A percentile compares a stretch with the other conserved stretches of the same genome.
These are phyloP conservation scores for Saccharum spontaneum DNA, from an alignment of 176 grass and related monocot genomes.

Conservation along the genomic window DNA sequence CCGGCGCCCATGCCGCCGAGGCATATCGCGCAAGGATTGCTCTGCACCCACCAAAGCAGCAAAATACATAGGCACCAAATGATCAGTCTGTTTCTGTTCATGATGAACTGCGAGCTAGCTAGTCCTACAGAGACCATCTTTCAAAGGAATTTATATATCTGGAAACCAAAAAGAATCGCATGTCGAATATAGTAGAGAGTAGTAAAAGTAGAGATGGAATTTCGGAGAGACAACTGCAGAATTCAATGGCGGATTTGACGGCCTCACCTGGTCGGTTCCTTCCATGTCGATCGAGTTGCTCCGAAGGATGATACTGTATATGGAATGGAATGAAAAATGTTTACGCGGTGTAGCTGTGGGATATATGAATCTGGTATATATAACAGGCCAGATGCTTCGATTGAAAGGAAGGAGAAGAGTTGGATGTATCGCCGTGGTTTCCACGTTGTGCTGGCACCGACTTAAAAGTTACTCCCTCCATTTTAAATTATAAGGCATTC, in stretches of 20 bases:
- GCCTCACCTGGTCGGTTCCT: background rate
- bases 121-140: background rate
- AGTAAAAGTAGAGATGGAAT: background rate
- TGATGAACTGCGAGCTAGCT: background rate
- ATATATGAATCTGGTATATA: background rate
- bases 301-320: background rate
- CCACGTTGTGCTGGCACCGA: background rate
- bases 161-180: background rate
- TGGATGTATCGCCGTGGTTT: background rate
- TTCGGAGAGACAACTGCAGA: background rate
- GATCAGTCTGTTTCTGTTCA: background rate
- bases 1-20: constrained; percentile 38
- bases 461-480: background rate
- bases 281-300: constrained; percentile 24
- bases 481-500: too few relatives aligned
- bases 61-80: background rate
- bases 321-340: background rate
- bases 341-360: background rate
- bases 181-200: background rate
- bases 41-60: background rate
- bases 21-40: constrained; percentile 66
- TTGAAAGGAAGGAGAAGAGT: background rate
- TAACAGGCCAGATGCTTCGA: constrained; percentile 3
- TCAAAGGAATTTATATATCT: background rate
- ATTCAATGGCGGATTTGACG: background rate